Base-by-base conservation (phyloP, 768 basidiomycete species). In the Suillus ampliporus region DNA sequence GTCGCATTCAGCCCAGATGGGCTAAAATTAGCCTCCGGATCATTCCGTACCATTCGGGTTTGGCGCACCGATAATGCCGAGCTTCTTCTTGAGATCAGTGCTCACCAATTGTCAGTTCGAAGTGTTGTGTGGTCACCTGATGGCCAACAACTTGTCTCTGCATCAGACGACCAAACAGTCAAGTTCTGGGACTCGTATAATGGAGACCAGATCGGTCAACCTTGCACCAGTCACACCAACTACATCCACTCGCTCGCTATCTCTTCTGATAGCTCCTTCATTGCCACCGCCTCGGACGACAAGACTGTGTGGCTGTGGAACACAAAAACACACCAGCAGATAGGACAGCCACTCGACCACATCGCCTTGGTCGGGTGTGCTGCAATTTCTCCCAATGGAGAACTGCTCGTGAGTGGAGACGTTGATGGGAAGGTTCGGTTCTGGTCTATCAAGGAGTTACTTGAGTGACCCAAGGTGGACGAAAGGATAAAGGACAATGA, bases 271-370 rank as follows among this genome's bases (percentile, higher is more conserved):
- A 86, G 86, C 21, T 82, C 87, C 58, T 89, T 86, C 72, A 71
- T 96, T 41, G 93, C 94, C 0, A 91, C 91, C 44, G 93, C 91
- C 0, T 94, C 92, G 1, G 92, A 95, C 73, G 95, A 96, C 76
- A 88, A 88, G 66, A 90, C 90, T 1, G 85, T 94, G 61, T 81
- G 86, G 31, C 84, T 95, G 64, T 94, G 92, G 93, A 86, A 85
- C 44, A 35, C 41, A 19, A 19, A 11, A 8, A 26, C 57, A 26
- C 26, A 21, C 54, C 3, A 23, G 17, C 35, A 38, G 26, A 57
- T 57, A 15, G 54, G n/a, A 15, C 19, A 14, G 21, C 2, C 54
- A 35, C 35, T 56, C 35, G 4, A 56, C 19, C 54, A 56, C 19
- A 15, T 31, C 34, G 9, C 35, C 5, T 4, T 0, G 0, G 14